Evolutionary conservation across 768 basidiomycete species (phyloP), one percentile per base, ranked within the genome.

Genomic region (Mycena epipterygia): DNA sequence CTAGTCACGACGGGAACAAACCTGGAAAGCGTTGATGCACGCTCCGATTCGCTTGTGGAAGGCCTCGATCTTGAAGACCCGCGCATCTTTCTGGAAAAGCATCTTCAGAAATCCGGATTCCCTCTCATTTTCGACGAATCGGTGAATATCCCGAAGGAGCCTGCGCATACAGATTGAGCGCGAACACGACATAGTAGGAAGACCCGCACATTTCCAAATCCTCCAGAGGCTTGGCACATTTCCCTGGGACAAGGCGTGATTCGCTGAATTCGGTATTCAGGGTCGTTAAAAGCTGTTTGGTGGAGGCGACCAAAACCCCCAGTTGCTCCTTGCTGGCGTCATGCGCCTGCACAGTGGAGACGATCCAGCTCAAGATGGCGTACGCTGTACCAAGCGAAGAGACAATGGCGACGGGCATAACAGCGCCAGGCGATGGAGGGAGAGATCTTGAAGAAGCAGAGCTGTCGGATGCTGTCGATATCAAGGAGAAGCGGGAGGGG

Each of bases 251-350:
- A 14, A 68, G 53, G 21, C 60, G 52, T 49, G 61, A 48, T 19
- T 63, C 35, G 33, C 23, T 48, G 35, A 68, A 63, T 61, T 73
- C 71, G 2, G 44, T 27, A 35, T 73, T 53, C 29, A 73, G 67
- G 11, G 63, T 69, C 27, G 39, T 19, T 29, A 73, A 44, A 46
- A 73, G 67, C 44, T 68, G 12, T 11, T n/a, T 23, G 23, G 53
- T 23, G 25, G 48, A 69, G 11, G 12, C 30, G 4, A 49, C 14
- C 25, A 73, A 25, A 8, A 64, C 37, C 13, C 16, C 8, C 1
- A 73, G 48, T 41, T 73, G 71, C 51, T 59, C n/a, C 60, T 48
- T 61, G 35, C 35, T 41, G 12, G 53, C 12, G 5, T 63, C 5
- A 9, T 39, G 5, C 11, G 42, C 25, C 29, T 68, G 52, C 19